phyloP scores from a whole-genome alignment of 2,329 filamentous ascomycete species.

The Diplodia intermedia region DNA sequence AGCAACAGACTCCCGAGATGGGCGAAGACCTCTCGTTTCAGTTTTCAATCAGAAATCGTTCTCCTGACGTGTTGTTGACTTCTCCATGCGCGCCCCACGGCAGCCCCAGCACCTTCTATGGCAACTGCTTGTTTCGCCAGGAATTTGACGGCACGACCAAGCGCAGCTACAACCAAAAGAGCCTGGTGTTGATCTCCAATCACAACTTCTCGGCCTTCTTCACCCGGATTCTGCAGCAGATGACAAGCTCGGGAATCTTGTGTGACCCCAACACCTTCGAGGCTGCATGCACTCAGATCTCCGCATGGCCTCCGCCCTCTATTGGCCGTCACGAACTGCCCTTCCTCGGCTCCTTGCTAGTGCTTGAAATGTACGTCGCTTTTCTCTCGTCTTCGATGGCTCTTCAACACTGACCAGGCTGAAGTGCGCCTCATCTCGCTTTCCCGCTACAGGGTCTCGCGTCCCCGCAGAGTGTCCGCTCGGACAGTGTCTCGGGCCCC shows the following conservation, averaged over 20 bases:
- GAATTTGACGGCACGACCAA: constrained; percentile 52
- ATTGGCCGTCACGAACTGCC: constrained; percentile 49
- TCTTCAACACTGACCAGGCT: constrained; percentile 12
- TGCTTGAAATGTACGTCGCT: constrained; percentile 45
- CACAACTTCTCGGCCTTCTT: constrained; percentile 51
- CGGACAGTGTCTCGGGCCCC: constrained; percentile 34
- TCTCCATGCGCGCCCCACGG: constrained; percentile 50
- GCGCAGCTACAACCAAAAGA: constrained; percentile 52
- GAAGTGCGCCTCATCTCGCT: constrained; percentile 47
- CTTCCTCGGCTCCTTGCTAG: constrained; percentile 48
- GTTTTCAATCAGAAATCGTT: constrained; percentile 51
- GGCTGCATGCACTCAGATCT: constrained; percentile 48
- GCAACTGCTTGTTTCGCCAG: constrained; percentile 50
- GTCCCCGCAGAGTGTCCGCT: constrained; percentile 36
- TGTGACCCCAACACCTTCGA: constrained; percentile 50
- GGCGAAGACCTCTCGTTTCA: constrained; percentile 50
- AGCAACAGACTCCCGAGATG: constrained; percentile 52
- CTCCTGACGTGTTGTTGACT: constrained; percentile 63
- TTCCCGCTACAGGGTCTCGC: constrained; percentile 50
- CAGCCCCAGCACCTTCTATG: constrained; percentile 47
- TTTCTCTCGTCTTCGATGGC: not conserved
- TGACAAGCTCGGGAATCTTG: constrained; percentile 48
- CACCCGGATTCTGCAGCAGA: constrained; percentile 44
- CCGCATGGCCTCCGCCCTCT: constrained; percentile 46
- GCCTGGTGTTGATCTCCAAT: constrained; percentile 50